A percentile compares a stretch with the other conserved stretches of the same genome.
These are phyloP conservation scores for Sporisorium iseilematis-ciliati DNA, from an alignment of 1,284 basidiomycete genomes.

Conservation along the genomic window DNA sequence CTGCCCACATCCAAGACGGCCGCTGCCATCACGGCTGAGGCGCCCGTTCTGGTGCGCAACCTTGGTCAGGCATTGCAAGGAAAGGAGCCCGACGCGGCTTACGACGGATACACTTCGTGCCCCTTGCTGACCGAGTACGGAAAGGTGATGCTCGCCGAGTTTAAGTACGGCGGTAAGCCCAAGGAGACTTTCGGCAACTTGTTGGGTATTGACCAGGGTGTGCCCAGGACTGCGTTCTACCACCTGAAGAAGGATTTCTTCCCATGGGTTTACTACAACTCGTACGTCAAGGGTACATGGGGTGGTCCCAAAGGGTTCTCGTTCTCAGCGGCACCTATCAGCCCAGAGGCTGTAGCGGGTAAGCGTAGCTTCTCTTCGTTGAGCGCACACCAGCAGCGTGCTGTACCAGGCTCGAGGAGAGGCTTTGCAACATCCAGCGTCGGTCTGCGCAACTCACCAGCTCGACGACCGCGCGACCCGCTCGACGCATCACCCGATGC, in stretches of 20 bases:
- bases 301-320: slow-evolving; percentile 61
- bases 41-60: slow-evolving; percentile 93
- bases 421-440: slow-evolving; percentile 49
- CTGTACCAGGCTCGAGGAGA: slow-evolving; percentile 29
- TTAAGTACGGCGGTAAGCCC: slow-evolving; percentile 83
- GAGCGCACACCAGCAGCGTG: background rate
- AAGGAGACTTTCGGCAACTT: slow-evolving; percentile 77
- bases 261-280: slow-evolving; percentile 87
- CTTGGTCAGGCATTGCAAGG: slow-evolving; percentile 70
- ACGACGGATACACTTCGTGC: slow-evolving; percentile 69
- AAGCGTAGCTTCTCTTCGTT: slow-evolving; percentile 34
- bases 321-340: slow-evolving; percentile 31
- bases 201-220: slow-evolving; percentile 62
- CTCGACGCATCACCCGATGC: slow-evolving; percentile 55
- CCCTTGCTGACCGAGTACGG: slow-evolving; percentile 80
- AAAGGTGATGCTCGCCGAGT: slow-evolving; percentile 88
- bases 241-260: slow-evolving; percentile 93
- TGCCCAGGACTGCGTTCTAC: slow-evolving; percentile 79
- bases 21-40: slow-evolving; percentile 90
- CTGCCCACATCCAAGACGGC: slow-evolving; percentile 96
- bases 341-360: slow-evolving; percentile 32
- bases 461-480: slow-evolving; percentile 64
- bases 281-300: slow-evolving; percentile 78
- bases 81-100: slow-evolving; percentile 49
- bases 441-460: slow-evolving; percentile 57